These are phyloP conservation scores for Fusarium metavorans DNA, from an alignment of 2,329 filamentous ascomycete genomes.

Conservation along the genomic window DNA sequence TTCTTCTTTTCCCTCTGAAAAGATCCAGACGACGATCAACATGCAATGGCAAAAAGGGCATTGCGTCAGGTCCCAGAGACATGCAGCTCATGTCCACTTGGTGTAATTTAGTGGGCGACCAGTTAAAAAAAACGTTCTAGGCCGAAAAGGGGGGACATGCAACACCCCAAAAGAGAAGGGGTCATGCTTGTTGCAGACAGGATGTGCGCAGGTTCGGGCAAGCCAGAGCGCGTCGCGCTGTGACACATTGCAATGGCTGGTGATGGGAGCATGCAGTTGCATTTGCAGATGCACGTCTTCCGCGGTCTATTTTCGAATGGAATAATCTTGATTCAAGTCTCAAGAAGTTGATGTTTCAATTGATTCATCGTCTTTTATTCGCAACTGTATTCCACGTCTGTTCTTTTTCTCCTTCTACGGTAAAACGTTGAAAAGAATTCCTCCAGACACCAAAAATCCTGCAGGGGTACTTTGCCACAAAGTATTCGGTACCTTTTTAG, in stretches of 20 bases:
- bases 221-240: slow-evolving; percentile 7
- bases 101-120: background rate
- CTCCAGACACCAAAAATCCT: slow-evolving; percentile 1
- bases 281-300: slow-evolving; percentile 1
- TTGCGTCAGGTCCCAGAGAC: slow-evolving; percentile 16
- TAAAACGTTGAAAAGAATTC: background rate
- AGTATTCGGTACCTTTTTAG: slow-evolving; percentile 23
- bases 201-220: background rate
- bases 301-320: background rate
- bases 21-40: slow-evolving; percentile 21
- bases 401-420: background rate
- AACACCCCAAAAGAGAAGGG: background rate
- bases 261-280: background rate
- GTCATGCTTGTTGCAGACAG: background rate
- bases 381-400: background rate
- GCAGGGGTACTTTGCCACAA: slow-evolving; percentile 26
- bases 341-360: background rate
- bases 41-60: slow-evolving; percentile 14
- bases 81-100: slow-evolving; percentile 13
- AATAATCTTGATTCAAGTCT: background rate
- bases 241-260: slow-evolving; percentile 28
- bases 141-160: background rate
- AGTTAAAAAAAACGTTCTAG: background rate
- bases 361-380: background rate
- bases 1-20: slow-evolving; percentile 5